Evolutionary conservation across 441 rosid species (phyloP), one percentile per base, ranked within the genome.

Genomic region (Jatropha podagrica): DNA sequence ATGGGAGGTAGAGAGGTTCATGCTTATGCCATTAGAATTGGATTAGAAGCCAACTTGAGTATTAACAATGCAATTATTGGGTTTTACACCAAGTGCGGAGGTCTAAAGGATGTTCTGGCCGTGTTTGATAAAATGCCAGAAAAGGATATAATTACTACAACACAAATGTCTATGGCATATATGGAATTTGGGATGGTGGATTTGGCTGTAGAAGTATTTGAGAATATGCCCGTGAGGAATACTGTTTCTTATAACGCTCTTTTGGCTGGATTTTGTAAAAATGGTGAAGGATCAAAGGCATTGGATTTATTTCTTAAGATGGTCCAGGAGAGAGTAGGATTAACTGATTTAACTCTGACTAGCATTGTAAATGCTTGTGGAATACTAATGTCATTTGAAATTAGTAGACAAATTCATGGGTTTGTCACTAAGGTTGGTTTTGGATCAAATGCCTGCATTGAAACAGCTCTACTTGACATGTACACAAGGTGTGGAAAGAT

Each of bases 401-500:
- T 85, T 48, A 86, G 97, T 52, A 86, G 84, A 76, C 97, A 95
- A 84, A 72, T 95, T 76, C 97, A 92, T 26, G 98, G 91, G 40
- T 88, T 91, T 78, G 72, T 86, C 78, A 49, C 80, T 5, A 95
- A 92, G 88, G 87, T 85, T 64, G 94, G 97, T 82, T 83, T 63
- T 55, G 78, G 74, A 78, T 86, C 84, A 54, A 92, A 90, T 83
- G 80, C 77, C 84, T 81, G 60, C 80, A 86, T 90, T 71, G 88
- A 87, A 72, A 81, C 92, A 40, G 92, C 94, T 51, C 78, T 95
- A 83, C 80, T 92, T 73, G 92, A 95, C 81, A 92, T 91, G 97
- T 90, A 85, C 82, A 79, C 90, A 48, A 89, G 85, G 83, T 95
- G 97, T 82, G 97, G 88, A 73, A 87, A 97, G 80, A 89, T 90